Conservation (phyloP, 2,329 filamentous ascomycete species). For the Nannizziopsis arthrosporioides region DNA sequence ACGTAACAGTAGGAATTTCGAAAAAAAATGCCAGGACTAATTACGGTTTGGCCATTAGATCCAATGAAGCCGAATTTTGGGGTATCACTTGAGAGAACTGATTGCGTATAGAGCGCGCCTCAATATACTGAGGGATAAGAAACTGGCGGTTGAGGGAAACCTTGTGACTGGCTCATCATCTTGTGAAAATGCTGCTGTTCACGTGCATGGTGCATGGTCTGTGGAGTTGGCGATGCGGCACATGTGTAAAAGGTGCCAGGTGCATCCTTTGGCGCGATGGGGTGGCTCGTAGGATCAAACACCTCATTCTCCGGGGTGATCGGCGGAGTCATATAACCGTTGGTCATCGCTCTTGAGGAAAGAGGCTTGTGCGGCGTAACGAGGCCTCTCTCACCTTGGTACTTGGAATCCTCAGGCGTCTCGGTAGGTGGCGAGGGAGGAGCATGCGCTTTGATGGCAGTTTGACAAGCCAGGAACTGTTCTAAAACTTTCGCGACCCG, state of each 20-base stretch:
- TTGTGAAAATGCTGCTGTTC: constrained; percentile 22
- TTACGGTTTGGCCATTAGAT: not conserved
- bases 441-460: constrained; percentile 39
- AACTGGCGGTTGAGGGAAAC: constrained; percentile 27
- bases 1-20: too few relatives aligned
- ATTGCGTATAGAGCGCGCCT: not conserved
- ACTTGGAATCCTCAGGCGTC: constrained; percentile 29
- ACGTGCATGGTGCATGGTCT: constrained; percentile 28
- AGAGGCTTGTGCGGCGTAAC: constrained; percentile 34
- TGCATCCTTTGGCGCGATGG: constrained; percentile 23
- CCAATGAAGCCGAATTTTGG: not conserved
- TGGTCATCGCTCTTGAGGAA: constrained; percentile 24
- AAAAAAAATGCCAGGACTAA: not conserved
- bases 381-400: constrained; percentile 32
- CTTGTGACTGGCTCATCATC: constrained; percentile 20
- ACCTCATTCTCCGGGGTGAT: constrained; percentile 37
- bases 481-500: constrained; percentile 54
- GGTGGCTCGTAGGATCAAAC: constrained; percentile 28
- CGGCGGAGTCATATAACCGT: constrained; percentile 39
- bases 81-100: too few relatives aligned
- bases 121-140: constrained; percentile 22
- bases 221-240: constrained; percentile 30
- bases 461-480: constrained; percentile 54
- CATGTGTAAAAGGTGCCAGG: constrained; percentile 20
- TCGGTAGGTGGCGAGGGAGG: constrained; percentile 34